phyloP scores from a whole-genome alignment of 2,329 filamentous ascomycete species.

The Macrophomina phaseolina region DNA sequence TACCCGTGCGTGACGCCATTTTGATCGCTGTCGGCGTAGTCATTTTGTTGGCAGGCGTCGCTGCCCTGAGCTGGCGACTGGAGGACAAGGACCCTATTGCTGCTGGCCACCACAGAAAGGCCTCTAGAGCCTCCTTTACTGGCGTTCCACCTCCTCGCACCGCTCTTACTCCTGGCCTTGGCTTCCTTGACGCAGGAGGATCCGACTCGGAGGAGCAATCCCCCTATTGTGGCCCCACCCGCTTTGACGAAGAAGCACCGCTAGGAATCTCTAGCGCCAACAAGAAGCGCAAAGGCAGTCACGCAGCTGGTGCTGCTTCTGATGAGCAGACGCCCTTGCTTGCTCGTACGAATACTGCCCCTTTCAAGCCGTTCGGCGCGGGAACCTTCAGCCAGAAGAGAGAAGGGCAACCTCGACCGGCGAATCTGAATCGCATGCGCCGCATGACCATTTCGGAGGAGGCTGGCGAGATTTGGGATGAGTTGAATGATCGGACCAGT shows the following conservation, averaged over 20 bases:
- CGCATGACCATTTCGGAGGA: constrained; percentile 65
- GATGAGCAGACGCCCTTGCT: constrained; percentile 45
- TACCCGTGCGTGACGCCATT: constrained; percentile 76
- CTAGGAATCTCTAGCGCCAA: constrained; percentile 22
- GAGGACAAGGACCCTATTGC: constrained; percentile 69
- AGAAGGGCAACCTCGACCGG: not conserved
- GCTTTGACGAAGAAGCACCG: constrained; percentile 24
- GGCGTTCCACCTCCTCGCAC: constrained; percentile 60
- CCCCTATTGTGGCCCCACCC: constrained; percentile 26
- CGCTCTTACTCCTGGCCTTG: constrained; percentile 80
- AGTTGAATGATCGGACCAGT: constrained; percentile 72
- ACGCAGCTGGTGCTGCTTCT: constrained; percentile 32
- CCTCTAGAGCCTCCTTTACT: constrained; percentile 43
- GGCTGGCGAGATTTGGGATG: constrained; percentile 83
- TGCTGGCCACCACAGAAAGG: constrained; percentile 12
- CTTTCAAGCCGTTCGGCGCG: constrained; percentile 25
- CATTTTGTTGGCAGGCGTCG: constrained; percentile 83
- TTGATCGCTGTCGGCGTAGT: constrained; percentile 86
- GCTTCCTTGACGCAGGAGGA: constrained; percentile 63
- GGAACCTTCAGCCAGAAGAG: constrained; percentile 8
- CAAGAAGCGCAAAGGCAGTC: constrained; percentile 23
- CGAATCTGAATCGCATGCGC: constrained; percentile 34
- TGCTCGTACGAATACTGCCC: constrained; percentile 41
- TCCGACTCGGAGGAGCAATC: constrained; percentile 32
- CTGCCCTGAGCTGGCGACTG: constrained; percentile 92